phyloP scores from a whole-genome alignment of 2,329 filamentous ascomycete species.

The Colletotrichum eremochloae region DNA sequence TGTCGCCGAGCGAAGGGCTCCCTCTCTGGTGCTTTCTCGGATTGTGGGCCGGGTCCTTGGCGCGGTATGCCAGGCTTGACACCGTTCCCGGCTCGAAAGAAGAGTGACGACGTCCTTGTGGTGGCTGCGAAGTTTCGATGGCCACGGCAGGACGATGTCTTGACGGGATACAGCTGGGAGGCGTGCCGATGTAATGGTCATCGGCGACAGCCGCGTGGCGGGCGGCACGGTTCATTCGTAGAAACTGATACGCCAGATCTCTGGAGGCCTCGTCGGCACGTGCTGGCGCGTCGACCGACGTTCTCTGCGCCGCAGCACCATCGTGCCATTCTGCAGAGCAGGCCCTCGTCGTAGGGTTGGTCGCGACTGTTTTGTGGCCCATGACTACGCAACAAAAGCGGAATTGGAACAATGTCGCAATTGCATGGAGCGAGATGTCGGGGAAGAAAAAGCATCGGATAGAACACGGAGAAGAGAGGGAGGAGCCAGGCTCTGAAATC shows the following conservation, averaged over 20 bases:
- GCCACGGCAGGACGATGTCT: not conserved
- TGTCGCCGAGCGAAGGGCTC: constrained; percentile 11
- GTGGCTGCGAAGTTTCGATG: not conserved
- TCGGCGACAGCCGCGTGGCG: constrained; percentile 4
- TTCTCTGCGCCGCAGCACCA: not conserved
- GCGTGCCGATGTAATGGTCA: not conserved
- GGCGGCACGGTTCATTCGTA: constrained; percentile 23
- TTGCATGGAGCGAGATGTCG: constrained; percentile 13
- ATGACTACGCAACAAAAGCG: constrained; percentile 2
- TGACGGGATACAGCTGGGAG: not conserved
- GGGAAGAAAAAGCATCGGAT: not conserved
- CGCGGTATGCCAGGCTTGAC: constrained; percentile 12
- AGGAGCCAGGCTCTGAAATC: constrained; percentile 3
- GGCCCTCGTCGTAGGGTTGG: not conserved
- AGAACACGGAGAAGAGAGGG: not conserved
- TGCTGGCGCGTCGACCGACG: not conserved
- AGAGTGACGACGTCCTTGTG: not conserved
- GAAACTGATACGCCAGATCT: constrained; percentile 26
- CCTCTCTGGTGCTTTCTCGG: constrained; percentile 20
- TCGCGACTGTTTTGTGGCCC: constrained; percentile 12
- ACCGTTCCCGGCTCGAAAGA: constrained; percentile 2
- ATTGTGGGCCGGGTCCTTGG: constrained; percentile 1
- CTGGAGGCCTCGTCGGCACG: constrained; percentile 23
- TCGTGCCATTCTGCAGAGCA: not conserved
- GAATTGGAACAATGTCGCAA: not conserved